Evolutionary conservation across 1,284 basidiomycete species (phyloP).

Genomic region (Nidula niveotomentosa): DNA sequence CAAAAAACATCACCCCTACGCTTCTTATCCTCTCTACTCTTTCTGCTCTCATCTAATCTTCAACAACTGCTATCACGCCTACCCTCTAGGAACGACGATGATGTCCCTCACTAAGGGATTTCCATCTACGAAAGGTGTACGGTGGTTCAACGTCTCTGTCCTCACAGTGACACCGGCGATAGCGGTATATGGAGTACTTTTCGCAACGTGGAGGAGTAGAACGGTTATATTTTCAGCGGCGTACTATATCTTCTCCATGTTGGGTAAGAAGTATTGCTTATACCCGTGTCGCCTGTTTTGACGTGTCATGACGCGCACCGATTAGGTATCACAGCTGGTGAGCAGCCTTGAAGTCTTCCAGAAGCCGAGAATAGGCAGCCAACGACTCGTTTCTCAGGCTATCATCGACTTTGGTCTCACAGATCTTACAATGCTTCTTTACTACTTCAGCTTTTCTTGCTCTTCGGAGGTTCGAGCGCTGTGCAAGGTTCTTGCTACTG

Average conservation of each 20-base stretch:
- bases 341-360: constrained; percentile 14
- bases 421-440: constrained; percentile 82
- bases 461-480: constrained; percentile 80
- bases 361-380: neutral
- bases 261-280: constrained; percentile 38
- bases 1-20: neutral
- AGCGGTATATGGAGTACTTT: constrained; percentile 66
- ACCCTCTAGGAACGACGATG: neutral
- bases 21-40: neutral
- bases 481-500: constrained; percentile 90
- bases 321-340: constrained; percentile 63
- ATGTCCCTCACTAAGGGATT: constrained; percentile 21
- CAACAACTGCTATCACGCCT: neutral
- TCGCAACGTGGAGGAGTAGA: constrained; percentile 40
- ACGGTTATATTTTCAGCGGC: constrained; percentile 60
- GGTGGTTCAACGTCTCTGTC: constrained; percentile 70
- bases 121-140: constrained; percentile 47
- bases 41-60: neutral
- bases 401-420: constrained; percentile 92
- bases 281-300: constrained; percentile 11
- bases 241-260: constrained; percentile 80
- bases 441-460: constrained; percentile 74
- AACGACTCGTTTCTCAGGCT: constrained; percentile 52
- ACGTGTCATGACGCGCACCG: constrained; percentile 11
- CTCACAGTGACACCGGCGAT: constrained; percentile 68